Evolutionary conservation across 805 yeast species (phyloP).

Genomic region (Hermanozyma aechmeae): DNA sequence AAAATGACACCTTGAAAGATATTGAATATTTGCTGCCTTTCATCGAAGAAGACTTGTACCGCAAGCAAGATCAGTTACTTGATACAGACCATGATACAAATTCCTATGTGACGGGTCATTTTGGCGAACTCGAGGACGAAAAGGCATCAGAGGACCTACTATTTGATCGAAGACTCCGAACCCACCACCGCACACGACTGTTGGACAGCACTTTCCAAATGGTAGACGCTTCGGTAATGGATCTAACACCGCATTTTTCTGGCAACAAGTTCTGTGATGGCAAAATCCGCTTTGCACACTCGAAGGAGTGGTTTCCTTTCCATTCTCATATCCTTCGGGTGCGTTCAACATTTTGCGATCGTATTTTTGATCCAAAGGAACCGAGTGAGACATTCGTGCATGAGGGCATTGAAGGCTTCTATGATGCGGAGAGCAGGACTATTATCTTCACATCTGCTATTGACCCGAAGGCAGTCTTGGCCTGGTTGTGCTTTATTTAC

Average conservation of each 20-base stretch:
- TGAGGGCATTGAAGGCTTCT: conserved; percentile 17
- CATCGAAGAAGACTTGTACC: conserved; percentile 16
- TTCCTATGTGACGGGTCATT: conserved; percentile 16
- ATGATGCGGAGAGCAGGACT: conserved; percentile 5
- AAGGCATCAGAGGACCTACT: no score
- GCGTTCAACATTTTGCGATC: conserved; percentile 20
- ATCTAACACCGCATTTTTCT: no score
- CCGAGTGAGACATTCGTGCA: conserved; percentile 14
- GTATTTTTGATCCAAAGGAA: conserved; percentile 12
- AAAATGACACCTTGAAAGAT: conserved; percentile 41
- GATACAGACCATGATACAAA: conserved; percentile 16
- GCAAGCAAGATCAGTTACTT: conserved; percentile 36
- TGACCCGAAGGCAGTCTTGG: conserved; percentile 29
- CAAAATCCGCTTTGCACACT: conserved; percentile 15
- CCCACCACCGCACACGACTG: no score
- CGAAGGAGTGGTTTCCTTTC: no score
- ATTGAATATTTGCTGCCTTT: conserved; percentile 47
- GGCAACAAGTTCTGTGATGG: conserved; percentile 30
- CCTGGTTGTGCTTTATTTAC: conserved; percentile 38
- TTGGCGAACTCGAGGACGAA: background rate
- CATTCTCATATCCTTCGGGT: no score
- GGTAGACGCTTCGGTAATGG: no score
- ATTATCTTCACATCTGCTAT: conserved; percentile 15
- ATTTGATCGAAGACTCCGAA: no score
- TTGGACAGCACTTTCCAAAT: no score